phyloP scores from a whole-genome alignment of 306 rosid genomes.

The Prosopis cineraria region DNA sequence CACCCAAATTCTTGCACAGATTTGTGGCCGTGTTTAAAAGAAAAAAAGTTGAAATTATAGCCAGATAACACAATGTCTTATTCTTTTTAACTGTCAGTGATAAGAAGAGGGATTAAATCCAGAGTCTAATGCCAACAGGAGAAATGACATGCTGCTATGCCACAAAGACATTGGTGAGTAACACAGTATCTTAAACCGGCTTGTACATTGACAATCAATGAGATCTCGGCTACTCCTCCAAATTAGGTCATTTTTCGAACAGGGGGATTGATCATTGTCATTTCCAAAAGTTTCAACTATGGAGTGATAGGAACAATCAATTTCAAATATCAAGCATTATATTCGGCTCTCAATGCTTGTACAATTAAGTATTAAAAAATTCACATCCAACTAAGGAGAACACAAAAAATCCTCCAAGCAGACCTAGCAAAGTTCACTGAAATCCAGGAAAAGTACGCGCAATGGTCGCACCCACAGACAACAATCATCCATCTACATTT shows the following conservation, averaged over 20 bases:
- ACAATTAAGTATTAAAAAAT: constrained; percentile 25
- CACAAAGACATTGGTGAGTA: too few relatives aligned
- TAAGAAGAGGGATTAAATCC: background rate
- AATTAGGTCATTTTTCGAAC: background rate
- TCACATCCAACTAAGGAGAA: constrained; percentile 33
- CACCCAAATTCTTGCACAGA: too few relatives aligned
- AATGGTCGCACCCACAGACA: constrained; percentile 62
- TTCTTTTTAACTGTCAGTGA: background rate
- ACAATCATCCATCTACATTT: constrained; percentile 91
- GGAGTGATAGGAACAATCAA: constrained; percentile 16
- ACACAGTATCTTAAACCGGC: background rate
- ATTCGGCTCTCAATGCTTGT: constrained; percentile 35
- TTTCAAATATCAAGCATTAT: constrained; percentile 36
- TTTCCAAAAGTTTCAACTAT: constrained; percentile 1
- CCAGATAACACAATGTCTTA: background rate
- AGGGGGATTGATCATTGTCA: background rate
- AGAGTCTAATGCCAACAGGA: background rate
- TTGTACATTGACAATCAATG: background rate
- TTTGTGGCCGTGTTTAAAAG: too few relatives aligned
- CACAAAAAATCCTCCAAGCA: constrained; percentile 37
- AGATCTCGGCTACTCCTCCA: background rate
- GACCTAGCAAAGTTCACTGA: constrained; percentile 55
- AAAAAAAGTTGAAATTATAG: background rate
- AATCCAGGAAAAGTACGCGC: constrained; percentile 60
- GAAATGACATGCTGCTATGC: background rate